phyloP scores from a whole-genome alignment of 441 rosid species.

The Bocquillonia castaneifolia region DNA sequence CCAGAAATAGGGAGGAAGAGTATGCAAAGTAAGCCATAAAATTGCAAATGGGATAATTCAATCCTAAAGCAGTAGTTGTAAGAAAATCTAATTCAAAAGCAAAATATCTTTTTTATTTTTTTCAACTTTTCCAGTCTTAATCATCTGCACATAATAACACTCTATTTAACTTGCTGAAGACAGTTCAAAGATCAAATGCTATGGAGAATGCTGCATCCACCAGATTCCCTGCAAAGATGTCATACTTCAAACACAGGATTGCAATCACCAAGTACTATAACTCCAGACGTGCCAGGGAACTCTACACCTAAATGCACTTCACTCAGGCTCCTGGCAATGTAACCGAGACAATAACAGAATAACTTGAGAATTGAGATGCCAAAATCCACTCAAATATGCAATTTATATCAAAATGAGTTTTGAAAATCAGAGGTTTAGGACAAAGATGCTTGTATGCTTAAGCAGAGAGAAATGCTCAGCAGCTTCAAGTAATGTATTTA shows the following conservation, averaged over 20 bases:
- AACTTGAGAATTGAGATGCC: neutral
- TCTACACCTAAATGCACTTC: neutral
- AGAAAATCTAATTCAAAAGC: neutral
- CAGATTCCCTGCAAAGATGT: neutral
- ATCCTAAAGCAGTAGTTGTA: neutral
- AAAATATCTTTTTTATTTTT: no score
- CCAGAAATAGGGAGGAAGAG: neutral
- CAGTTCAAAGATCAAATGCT: neutral
- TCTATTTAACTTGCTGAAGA: neutral
- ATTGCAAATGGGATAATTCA: neutral
- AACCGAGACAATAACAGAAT: neutral
- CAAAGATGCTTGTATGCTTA: neutral
- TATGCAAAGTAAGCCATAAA: no score
- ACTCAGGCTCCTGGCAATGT: neutral
- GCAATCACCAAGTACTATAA: neutral
- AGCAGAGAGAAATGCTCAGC: neutral
- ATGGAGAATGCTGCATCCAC: constrained; percentile 1
- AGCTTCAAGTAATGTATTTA: constrained; percentile 1
- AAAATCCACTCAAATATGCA: neutral
- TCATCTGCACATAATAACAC: neutral
- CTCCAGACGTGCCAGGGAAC: neutral
- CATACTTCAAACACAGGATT: neutral
- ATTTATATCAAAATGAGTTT: neutral
- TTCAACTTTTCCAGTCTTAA: constrained; percentile 5
- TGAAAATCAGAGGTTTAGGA: constrained; percentile 2